Evolutionary conservation across 2,329 filamentous ascomycete species (phyloP).

Genomic region (Aureobasidium mangrovei): DNA sequence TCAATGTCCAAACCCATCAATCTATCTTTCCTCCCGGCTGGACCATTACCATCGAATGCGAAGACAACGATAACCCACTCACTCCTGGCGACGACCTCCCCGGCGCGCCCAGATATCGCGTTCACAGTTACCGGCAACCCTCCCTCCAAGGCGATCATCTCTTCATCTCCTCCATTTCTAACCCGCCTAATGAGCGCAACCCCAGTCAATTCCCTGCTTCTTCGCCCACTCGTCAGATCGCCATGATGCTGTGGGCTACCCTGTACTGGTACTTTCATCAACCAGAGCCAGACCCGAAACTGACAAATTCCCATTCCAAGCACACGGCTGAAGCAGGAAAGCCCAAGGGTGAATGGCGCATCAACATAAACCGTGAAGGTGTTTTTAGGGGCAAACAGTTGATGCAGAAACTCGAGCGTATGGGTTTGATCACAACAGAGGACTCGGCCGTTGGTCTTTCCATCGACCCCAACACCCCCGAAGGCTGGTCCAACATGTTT

Average conservation of each 20-base stretch:
- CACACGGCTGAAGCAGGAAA: conserved; percentile 57
- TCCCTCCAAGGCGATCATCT: conserved; percentile 72
- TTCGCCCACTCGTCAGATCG: conserved; percentile 80
- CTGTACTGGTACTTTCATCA: conserved; percentile 98
- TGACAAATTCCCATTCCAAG: conserved; percentile 55
- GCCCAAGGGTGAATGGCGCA: conserved; percentile 77
- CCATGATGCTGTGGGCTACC: conserved; percentile 93
- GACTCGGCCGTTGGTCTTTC: conserved; percentile 63
- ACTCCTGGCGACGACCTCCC: conserved; percentile 9
- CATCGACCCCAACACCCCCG: conserved; percentile 45
- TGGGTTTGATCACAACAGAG: conserved; percentile 72
- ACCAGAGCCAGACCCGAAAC: conserved; percentile 55
- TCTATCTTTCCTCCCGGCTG: conserved; percentile 76
- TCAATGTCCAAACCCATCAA: conserved; percentile 60
- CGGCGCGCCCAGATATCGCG: conserved; percentile 30
- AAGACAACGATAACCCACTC: conserved; percentile 36
- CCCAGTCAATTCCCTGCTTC: conserved; percentile 67
- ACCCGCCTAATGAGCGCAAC: conserved; percentile 71
- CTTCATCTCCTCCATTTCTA: conserved; percentile 87
- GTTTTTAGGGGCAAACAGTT: conserved; percentile 75
- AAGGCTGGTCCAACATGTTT: conserved; percentile 73
- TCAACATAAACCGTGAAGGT: conserved; percentile 79
- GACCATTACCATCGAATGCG: conserved; percentile 78
- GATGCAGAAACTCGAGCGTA: conserved; percentile 83
- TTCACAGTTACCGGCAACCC: conserved; percentile 62